phyloP scores from a whole-genome alignment of 1,284 basidiomycete genomes.

The Ceratobasidium papillatum region DNA sequence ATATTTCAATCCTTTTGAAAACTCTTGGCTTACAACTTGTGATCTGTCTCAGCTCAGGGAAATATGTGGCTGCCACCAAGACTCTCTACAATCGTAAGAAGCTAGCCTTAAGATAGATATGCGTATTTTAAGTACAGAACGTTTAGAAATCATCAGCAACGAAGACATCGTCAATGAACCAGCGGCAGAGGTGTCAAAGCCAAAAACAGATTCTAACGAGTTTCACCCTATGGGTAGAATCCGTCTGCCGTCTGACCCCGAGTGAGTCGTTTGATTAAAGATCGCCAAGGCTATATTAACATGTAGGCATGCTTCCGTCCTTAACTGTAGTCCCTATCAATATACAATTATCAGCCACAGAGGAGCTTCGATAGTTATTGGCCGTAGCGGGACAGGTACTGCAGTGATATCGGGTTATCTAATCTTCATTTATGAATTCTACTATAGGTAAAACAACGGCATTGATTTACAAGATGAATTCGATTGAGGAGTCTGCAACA shows the following conservation, averaged over 20 bases:
- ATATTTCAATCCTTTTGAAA: not conserved
- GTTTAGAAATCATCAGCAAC: not conserved
- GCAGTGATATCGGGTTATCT: not conserved
- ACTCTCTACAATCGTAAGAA: constrained; percentile 4
- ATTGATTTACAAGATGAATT: constrained; percentile 13
- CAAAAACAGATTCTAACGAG: not conserved
- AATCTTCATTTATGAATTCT: too few relatives aligned
- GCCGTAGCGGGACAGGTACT: constrained; percentile 31
- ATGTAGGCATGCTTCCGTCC: too few relatives aligned
- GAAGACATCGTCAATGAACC: not conserved
- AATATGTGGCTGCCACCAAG: not conserved
- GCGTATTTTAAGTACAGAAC: not conserved
- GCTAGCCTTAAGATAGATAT: not conserved
- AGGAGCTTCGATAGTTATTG: constrained; percentile 10
- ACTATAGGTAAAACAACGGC: constrained; percentile 23
- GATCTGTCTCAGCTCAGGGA: not conserved
- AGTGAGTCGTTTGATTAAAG: not conserved
- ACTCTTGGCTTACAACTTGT: not conserved
- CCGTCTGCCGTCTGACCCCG: not conserved
- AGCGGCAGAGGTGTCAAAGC: not conserved
- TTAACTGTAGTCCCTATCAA: too few relatives aligned
- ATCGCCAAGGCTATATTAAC: too few relatives aligned
- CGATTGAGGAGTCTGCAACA: not conserved
- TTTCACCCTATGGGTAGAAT: not conserved
- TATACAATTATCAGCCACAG: not conserved